Conservation (phyloP, 1,284 basidiomycete species). For the Naganishia albida region DNA sequence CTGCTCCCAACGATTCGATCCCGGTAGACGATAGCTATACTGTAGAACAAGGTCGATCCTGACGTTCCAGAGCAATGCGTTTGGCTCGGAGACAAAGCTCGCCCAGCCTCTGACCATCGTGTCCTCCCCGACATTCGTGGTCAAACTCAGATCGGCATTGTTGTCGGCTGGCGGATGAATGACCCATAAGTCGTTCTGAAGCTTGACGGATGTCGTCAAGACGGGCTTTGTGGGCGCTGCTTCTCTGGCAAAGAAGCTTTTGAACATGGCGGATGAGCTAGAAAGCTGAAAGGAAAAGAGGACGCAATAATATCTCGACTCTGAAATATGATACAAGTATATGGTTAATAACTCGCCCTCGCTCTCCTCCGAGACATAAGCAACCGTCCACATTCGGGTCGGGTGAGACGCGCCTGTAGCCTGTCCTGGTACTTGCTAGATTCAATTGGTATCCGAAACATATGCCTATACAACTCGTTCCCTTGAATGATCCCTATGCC, state of each 20-base stretch:
- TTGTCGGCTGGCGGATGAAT: constrained; percentile 14
- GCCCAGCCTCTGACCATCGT: constrained; percentile 25
- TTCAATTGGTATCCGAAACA: background rate
- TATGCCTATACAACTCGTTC: background rate
- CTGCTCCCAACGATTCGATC: constrained; percentile 11
- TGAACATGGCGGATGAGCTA: constrained; percentile 14
- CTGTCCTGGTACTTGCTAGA: background rate
- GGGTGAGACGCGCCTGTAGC: background rate
- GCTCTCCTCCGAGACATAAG: constrained; percentile 22
- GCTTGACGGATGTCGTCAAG: constrained; percentile 6
- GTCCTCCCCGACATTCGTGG: constrained; percentile 14
- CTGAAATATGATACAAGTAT: no score
- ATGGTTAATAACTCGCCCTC: background rate
- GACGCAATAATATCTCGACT: background rate
- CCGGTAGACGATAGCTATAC: constrained; percentile 21
- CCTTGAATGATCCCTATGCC: background rate
- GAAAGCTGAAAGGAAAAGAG: background rate
- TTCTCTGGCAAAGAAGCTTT: constrained; percentile 20
- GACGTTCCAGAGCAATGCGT: constrained; percentile 4
- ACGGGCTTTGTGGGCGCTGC: constrained; percentile 4
- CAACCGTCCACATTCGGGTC: constrained; percentile 2
- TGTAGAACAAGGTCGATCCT: constrained; percentile 10
- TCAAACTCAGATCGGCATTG: background rate
- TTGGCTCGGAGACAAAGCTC: constrained; percentile 4
- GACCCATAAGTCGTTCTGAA: constrained; percentile 25